Evolutionary conservation across 2,329 filamentous ascomycete species (phyloP).

Genomic region (Fusarium sp.): DNA sequence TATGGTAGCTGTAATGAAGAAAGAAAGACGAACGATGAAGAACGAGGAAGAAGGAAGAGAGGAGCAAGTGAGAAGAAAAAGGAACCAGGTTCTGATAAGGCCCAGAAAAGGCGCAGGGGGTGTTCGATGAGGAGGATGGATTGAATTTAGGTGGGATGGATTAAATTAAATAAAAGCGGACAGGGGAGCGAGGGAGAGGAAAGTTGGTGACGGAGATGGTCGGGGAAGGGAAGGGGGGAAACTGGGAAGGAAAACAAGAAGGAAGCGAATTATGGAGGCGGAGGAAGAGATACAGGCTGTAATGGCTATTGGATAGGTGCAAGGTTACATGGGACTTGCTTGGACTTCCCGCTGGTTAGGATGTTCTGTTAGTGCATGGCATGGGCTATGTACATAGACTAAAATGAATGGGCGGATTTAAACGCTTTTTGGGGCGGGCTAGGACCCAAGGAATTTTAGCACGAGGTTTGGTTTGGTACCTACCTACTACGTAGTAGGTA

Average conservation of each 20-base stretch:
- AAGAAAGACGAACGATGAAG: slow-evolving; percentile 37
- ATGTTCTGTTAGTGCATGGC: neutral
- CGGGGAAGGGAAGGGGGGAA: slow-evolving; percentile 7
- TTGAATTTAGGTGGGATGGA: slow-evolving; percentile 28
- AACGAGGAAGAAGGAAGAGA: slow-evolving; percentile 18
- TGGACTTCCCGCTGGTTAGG: slow-evolving; percentile 2
- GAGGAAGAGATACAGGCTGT: slow-evolving; percentile 1
- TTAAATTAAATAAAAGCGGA: slow-evolving; percentile 41
- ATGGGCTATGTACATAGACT: neutral
- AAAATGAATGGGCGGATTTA: slow-evolving; percentile 23
- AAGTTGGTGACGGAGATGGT: slow-evolving; percentile 6
- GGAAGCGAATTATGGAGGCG: slow-evolving; percentile 29
- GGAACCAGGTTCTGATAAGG: slow-evolving; percentile 37
- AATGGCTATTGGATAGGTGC: neutral
- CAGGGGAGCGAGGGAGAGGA: slow-evolving; percentile 10
- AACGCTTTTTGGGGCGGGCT: slow-evolving; percentile 15
- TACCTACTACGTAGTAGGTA: too few relatives aligned
- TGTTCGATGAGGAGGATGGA: neutral
- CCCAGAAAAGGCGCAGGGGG: slow-evolving; percentile 26
- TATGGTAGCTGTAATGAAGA: slow-evolving; percentile 25
- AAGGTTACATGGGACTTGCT: slow-evolving; percentile 9
- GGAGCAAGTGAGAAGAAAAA: slow-evolving; percentile 27
- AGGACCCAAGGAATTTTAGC: neutral
- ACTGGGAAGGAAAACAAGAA: neutral
- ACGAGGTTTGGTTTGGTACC: neutral